These are phyloP conservation scores for Aspergillus costaricaensis DNA, from an alignment of 2,329 filamentous ascomycete genomes.

Conservation along the genomic window DNA sequence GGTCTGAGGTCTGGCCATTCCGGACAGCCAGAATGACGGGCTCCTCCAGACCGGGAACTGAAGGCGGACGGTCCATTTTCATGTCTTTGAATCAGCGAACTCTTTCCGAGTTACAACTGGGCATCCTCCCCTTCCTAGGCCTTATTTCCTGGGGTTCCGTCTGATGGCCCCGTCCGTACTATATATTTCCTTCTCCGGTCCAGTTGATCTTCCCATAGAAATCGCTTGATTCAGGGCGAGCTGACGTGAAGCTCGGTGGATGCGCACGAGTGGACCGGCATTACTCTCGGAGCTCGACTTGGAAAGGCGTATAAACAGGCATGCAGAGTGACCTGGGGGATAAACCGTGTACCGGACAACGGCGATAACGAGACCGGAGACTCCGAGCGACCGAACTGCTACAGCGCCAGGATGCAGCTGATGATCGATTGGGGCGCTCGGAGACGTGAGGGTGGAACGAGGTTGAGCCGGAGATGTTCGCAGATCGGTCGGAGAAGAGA, in stretches of 20 bases:
- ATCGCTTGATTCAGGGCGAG: conserved; percentile 26
- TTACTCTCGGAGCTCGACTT: conserved; percentile 30
- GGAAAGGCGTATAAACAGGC: conserved; percentile 20
- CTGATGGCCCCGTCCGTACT: neutral
- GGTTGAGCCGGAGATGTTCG: conserved; percentile 9
- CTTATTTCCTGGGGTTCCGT: conserved; percentile 8
- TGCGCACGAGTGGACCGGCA: conserved; percentile 33
- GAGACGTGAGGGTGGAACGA: conserved; percentile 11
- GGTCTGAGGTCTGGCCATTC: conserved; percentile 28
- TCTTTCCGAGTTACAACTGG: conserved; percentile 27
- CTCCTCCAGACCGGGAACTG: conserved; percentile 35
- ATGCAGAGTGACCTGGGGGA: conserved; percentile 16
- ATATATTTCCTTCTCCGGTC: neutral
- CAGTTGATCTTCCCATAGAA: conserved; percentile 4
- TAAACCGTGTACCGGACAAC: conserved; percentile 34
- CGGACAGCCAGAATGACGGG: conserved; percentile 25
- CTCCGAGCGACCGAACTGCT: conserved; percentile 33
- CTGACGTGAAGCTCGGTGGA: conserved; percentile 26
- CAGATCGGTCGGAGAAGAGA: conserved; percentile 12
- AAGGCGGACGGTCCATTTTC: conserved; percentile 37
- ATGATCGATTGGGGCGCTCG: conserved; percentile 14
- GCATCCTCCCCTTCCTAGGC: conserved; percentile 30
- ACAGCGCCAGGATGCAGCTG: conserved; percentile 32
- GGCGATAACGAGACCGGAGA: conserved; percentile 17
- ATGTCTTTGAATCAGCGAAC: conserved; percentile 27